These are phyloP conservation scores for Cardamine resedifolia DNA, from an alignment of 345 rosid genomes.

Conservation along the genomic window DNA sequence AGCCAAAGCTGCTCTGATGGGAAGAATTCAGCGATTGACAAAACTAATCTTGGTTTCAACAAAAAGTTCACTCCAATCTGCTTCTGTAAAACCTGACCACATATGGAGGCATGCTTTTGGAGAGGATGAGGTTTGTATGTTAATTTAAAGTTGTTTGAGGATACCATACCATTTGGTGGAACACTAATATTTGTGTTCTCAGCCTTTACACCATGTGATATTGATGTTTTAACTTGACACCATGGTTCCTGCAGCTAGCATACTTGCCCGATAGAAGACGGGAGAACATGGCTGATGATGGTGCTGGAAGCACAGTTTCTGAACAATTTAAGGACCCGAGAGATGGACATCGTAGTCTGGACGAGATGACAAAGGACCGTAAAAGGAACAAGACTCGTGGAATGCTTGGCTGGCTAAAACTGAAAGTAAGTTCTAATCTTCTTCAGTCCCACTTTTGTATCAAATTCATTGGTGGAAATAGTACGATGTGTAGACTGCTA, in stretches of 20 bases:
- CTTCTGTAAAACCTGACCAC: slow-evolving; percentile 63
- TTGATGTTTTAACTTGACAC: slow-evolving; percentile 27
- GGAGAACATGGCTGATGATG: slow-evolving; percentile 59
- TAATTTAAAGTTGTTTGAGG: neutral
- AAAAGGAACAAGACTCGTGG: slow-evolving; percentile 64
- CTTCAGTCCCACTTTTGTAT: slow-evolving; percentile 9
- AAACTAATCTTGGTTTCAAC: slow-evolving; percentile 98
- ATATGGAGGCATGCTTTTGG: slow-evolving; percentile 71
- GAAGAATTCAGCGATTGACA: slow-evolving; percentile 94
- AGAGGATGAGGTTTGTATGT: slow-evolving; percentile 69
- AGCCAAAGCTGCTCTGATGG: slow-evolving; percentile 99
- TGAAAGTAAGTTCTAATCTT: slow-evolving; percentile 49
- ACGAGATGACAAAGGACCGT: slow-evolving; percentile 71
- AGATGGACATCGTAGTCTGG: slow-evolving; percentile 55
- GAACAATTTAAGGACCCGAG: slow-evolving; percentile 57
- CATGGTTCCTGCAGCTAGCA: slow-evolving; percentile 34
- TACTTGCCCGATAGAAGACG: slow-evolving; percentile 69
- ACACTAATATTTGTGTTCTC: slow-evolving; percentile 1
- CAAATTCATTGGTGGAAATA: slow-evolving; percentile 18
- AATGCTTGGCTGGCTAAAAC: slow-evolving; percentile 95
- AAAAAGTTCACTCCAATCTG: slow-evolving; percentile 73
- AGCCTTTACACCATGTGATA: slow-evolving; percentile 10
- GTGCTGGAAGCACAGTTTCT: slow-evolving; percentile 57
- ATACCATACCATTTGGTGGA: slow-evolving; percentile 4
- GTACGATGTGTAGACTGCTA: slow-evolving; percentile 13